A percentile compares a stretch with the other conserved stretches of the same genome.
phyloP scores from a whole-genome alignment of 768 basidiomycete genomes.

The Tulasnella sp. region DNA sequence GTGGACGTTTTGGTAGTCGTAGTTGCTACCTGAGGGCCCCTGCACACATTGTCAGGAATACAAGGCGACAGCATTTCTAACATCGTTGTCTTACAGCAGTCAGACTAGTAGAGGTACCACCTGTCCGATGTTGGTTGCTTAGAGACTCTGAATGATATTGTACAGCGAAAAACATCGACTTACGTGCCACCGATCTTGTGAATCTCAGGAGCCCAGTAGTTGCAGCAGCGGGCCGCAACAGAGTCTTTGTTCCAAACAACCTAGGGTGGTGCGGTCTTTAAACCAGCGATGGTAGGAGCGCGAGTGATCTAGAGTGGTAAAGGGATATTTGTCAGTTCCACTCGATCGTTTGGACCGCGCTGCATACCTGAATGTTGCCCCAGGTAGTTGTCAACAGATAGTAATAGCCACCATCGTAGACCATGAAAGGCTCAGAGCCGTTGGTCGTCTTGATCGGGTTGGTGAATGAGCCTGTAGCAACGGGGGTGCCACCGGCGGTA shows the following conservation, averaged over 20 bases:
- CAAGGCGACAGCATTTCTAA: neutral
- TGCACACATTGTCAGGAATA: neutral
- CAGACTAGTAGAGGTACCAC: neutral
- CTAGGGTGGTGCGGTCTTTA: neutral
- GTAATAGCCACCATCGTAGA: slow-evolving; percentile 15
- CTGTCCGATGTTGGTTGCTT: neutral
- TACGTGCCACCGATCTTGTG: neutral
- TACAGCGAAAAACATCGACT: neutral
- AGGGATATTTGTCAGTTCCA: too few relatives aligned
- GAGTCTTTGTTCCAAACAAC: slow-evolving; percentile 5
- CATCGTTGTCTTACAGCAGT: neutral
- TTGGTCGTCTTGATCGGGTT: slow-evolving; percentile 26
- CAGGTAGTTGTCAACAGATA: neutral
- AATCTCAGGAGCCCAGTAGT: neutral
- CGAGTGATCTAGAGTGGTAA: neutral
- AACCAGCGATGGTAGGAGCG: neutral
- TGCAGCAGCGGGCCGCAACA: neutral
- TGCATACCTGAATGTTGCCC: neutral
- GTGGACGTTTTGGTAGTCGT: neutral
- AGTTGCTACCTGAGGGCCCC: neutral
- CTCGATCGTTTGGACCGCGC: too few relatives aligned
- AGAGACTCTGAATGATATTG: neutral
- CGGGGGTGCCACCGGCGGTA: neutral
- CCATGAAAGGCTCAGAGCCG: slow-evolving; percentile 29
- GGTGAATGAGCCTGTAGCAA: slow-evolving; percentile 14